Base-by-base conservation (phyloP, 1,284 basidiomycete species). In the Leccinum subrobustum region DNA sequence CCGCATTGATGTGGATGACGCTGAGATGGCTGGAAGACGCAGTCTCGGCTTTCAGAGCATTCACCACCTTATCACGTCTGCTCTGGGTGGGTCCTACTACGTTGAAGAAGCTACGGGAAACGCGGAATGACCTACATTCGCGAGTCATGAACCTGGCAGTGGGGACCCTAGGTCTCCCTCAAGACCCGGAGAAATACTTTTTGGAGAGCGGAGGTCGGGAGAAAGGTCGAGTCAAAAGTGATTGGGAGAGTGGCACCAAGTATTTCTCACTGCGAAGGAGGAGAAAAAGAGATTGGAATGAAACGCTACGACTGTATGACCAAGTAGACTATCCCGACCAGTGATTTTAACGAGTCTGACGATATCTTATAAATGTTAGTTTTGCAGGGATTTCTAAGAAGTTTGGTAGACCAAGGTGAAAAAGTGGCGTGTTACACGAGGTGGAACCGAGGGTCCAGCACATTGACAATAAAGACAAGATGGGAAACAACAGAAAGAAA, bases 211-310 rank as follows among this genome's bases (percentile, higher is more conserved):
- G 85, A 4, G 84, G 83, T 37, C 77, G 70, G 68, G 83, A 91
- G 70, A 89, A 91, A 72, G 91, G 90, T 3, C 79, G 89, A 54
- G 82, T 89, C 23, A 76, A 79, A 64, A 84, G 83, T 11, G 67
- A 73, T 4, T 89, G 91, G 91, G 86, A 87, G 64, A 85, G 84
- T 63, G 79, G 81, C 54, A 76, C 84, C 20, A 82, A 84, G 63
- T 94, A 93, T 69, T 94, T 94, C 70, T 92, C 91, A 4, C 78
- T 93, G 58, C 81, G 82, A 61, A 77, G 92, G 64, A 77, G 92
- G 67, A 78, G 92, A 66, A 94, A 94, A 75, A 82, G 91, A 64
- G 92, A 94, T 68, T 94, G 92, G 92, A 92, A 93, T 67, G 92
- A 93, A 76, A 91, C 86, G 3, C 75, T 93, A 56, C 78, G 89